A percentile compares a stretch with the other conserved stretches of the same genome.
phyloP scores from a whole-genome alignment of 108 stramenopile species.

The Nitzschia palea region DNA sequence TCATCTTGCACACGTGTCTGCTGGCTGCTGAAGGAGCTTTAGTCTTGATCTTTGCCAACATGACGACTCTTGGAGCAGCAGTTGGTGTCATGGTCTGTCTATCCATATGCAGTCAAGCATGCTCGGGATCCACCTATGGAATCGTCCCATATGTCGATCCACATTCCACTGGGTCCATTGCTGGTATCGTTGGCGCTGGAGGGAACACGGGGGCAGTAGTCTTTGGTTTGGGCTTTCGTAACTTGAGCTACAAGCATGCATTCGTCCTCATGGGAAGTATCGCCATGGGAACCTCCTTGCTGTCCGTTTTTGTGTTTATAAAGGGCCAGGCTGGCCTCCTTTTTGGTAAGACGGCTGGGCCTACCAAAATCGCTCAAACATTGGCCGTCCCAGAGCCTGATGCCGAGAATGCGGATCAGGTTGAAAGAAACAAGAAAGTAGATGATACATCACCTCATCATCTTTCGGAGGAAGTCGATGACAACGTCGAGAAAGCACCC shows the following conservation, averaged over 20 bases:
- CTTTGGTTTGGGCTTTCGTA: slow-evolving; percentile 57
- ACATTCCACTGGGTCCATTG: slow-evolving; percentile 67
- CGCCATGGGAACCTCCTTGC: slow-evolving; percentile 48
- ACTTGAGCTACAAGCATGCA: slow-evolving; percentile 40
- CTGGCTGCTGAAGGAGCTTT: slow-evolving; percentile 61
- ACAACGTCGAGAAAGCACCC: too few relatives aligned
- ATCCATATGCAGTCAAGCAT: slow-evolving; percentile 75
- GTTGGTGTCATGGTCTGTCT: slow-evolving; percentile 73
- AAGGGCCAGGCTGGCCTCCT: slow-evolving; percentile 52
- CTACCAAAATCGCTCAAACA: not conserved
- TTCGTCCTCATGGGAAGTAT: slow-evolving; percentile 50
- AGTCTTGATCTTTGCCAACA: slow-evolving; percentile 66
- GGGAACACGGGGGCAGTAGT: slow-evolving; percentile 60
- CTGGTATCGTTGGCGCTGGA: slow-evolving; percentile 84
- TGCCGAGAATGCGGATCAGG: slow-evolving; percentile 1
- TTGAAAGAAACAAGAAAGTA: too few relatives aligned
- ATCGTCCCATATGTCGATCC: slow-evolving; percentile 88
- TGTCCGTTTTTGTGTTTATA: slow-evolving; percentile 44
- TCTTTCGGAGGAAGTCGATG: too few relatives aligned
- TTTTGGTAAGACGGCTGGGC: slow-evolving; percentile 20
- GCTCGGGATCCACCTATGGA: slow-evolving; percentile 72
- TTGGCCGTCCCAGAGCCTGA: slow-evolving; percentile 7
- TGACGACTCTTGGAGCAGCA: slow-evolving; percentile 40
- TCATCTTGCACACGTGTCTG: slow-evolving; percentile 48
- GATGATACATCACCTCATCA: too few relatives aligned